These are phyloP conservation scores for Diaporthe sp. DNA, from an alignment of 2,329 filamentous ascomycete genomes.

Conservation along the genomic window DNA sequence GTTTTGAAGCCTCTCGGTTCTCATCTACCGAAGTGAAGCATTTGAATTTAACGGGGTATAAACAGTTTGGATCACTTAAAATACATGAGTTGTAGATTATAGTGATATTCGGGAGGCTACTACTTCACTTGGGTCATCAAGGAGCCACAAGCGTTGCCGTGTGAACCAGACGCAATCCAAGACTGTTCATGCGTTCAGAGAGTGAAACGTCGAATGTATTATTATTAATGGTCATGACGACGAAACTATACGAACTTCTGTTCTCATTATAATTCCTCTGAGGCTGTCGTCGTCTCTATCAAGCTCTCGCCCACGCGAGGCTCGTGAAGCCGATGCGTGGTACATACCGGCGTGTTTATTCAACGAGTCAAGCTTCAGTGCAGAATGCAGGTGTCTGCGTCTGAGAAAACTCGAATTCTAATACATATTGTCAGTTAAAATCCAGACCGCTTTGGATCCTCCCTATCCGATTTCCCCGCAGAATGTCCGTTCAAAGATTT, in stretches of 20 bases:
- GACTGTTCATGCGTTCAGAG: background rate
- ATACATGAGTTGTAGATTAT: background rate
- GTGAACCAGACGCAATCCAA: background rate
- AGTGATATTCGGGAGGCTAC: background rate
- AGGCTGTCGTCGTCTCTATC: background rate
- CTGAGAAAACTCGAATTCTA: background rate
- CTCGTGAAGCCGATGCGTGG: constrained; percentile 2
- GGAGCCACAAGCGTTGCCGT: background rate
- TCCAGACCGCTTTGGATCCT: background rate
- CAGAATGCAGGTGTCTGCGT: background rate
- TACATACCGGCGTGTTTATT: background rate
- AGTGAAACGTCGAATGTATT: background rate
- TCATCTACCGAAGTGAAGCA: too few species aligned
- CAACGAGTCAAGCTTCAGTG: background rate
- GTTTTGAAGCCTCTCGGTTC: too few species aligned
- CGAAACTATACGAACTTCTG: constrained; percentile 8
- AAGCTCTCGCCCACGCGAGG: constrained; percentile 1
- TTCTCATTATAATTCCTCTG: constrained; percentile 4
- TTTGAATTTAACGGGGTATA: too few species aligned
- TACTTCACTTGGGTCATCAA: background rate
- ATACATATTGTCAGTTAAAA: background rate
- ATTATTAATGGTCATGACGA: background rate
- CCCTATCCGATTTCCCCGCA: too few species aligned
- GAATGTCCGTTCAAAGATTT: background rate
- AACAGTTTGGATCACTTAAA: too few species aligned